Conservation (phyloP, 495 filamentous ascomycete species). For the Viridothelium virens region DNA sequence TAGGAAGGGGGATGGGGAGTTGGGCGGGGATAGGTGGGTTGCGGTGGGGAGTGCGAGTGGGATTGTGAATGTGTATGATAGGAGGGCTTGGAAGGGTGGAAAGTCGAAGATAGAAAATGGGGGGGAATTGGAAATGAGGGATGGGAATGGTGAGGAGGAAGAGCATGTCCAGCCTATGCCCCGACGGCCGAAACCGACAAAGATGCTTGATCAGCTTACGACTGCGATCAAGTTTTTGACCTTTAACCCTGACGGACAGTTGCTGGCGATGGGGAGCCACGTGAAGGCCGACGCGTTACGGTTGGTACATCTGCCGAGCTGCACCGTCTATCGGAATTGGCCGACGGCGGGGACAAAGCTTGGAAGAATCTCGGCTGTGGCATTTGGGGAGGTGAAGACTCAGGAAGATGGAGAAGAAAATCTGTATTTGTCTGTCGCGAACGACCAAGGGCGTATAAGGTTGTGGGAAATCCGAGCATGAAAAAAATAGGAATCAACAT, state of each 20-base stretch:
- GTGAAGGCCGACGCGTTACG: conserved; percentile 83
- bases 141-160: conserved; percentile 68
- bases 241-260: conserved; percentile 82
- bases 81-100: conserved; percentile 50
- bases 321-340: conserved; percentile 95
- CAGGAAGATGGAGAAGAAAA: conserved; percentile 47
- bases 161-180: conserved; percentile 47
- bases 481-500: background rate
- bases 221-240: conserved; percentile 68
- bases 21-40: conserved; percentile 83
- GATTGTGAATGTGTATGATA: conserved; percentile 89
- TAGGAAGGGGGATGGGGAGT: conserved; percentile 43
- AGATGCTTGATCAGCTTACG: conserved; percentile 73
- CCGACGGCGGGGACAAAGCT: conserved; percentile 84
- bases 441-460: conserved; percentile 75
- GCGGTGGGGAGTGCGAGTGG: conserved; percentile 78
- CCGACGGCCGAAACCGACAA: conserved; percentile 58
- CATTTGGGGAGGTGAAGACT: conserved; percentile 40
- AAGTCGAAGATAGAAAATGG: conserved; percentile 62
- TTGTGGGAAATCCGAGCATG: conserved; percentile 65
- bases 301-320: conserved; percentile 83
- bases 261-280: conserved; percentile 73
- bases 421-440: conserved; percentile 71
- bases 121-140: conserved; percentile 76
- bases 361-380: conserved; percentile 72